A percentile compares a stretch with the other conserved stretches of the same genome.
Evolutionary conservation across 495 filamentous ascomycete species (phyloP).

Genomic region (Hypoxylon crocopeplum): DNA sequence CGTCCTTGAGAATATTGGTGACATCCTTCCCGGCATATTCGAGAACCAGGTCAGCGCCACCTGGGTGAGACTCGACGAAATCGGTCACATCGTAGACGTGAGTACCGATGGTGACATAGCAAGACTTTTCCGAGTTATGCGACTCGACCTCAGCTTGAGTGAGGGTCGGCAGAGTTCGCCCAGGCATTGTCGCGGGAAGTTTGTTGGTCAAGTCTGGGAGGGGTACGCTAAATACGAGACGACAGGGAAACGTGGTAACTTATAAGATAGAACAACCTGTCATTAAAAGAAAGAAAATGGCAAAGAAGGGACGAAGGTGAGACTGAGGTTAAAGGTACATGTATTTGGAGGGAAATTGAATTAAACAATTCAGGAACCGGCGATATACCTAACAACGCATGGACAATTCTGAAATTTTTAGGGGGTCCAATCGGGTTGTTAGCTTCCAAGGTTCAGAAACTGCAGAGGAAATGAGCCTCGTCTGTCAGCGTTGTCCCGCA

Average conservation of each 20-base stretch:
- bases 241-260: slow-evolving; percentile 4
- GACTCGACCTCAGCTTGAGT: slow-evolving; percentile 76
- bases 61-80: slow-evolving; percentile 89
- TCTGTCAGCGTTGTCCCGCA: slow-evolving; percentile 3
- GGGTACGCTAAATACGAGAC: background rate
- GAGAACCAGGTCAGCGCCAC: slow-evolving; percentile 85
- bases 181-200: slow-evolving; percentile 46
- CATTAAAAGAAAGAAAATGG: slow-evolving; percentile 1
- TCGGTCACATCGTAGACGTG: slow-evolving; percentile 95
- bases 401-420: slow-evolving; percentile 20
- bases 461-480: slow-evolving; percentile 23
- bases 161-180: slow-evolving; percentile 77
- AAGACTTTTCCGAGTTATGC: slow-evolving; percentile 82
- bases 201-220: slow-evolving; percentile 5
- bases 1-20: slow-evolving; percentile 80
- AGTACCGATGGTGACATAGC: slow-evolving; percentile 88
- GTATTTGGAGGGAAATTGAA: slow-evolving; percentile 18
- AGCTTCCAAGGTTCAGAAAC: background rate
- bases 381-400: slow-evolving; percentile 29
- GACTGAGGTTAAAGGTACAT: background rate
- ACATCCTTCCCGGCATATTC: slow-evolving; percentile 92
- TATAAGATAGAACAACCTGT: slow-evolving; percentile 1
- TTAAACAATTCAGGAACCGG: slow-evolving; percentile 18
- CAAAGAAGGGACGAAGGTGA: background rate
- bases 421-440: slow-evolving; percentile 28